Base-by-base conservation (phyloP, 2,329 filamentous ascomycete species). In the Amylocarpus encephaloides region DNA sequence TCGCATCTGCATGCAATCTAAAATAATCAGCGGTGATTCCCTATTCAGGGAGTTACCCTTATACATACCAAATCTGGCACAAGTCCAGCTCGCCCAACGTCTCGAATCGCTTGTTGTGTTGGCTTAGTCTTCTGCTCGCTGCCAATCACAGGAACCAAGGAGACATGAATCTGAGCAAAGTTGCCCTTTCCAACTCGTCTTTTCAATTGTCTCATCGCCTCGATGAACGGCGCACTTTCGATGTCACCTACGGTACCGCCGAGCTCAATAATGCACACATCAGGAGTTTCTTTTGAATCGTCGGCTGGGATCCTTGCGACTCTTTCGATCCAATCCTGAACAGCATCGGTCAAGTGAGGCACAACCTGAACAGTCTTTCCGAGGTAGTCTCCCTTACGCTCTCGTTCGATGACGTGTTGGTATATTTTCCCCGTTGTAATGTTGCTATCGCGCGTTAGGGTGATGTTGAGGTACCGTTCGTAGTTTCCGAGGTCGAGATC, bases 371-470 rank as follows among this genome's bases (percentile, higher is more conserved):
- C 85, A 15, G 91, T 90, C 68, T 86, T 83, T 58, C 92, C 92
- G 11, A 97, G 79, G 63, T 95, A 97, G 32, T 57, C 51, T 41
- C 79, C 79, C 36, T 70, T 69, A 22, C 78, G 71, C 64, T 81
- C 78, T 53, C 80, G 82, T 64, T 90, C 81, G 62, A 95, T 90
- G 48, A 96, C 91, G 62, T 86, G 82, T 64, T 88, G 78, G 71
- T 96, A 97, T 60, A 97, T 89, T 74, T 97, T 96, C 66, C 93
- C 93, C 5, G 92, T 95, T 3, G 93, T 98, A 70, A 98, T 95
- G 70, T 97, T 97, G 74, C 92, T 89, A 61, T 95, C 90, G 54
- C 84, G 77, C 7, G 82, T 88, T 54, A 97, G 77, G 49, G 84
- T 87, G 58, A 92, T 84, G 64, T 85, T 84, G 48, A 95, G 82